A percentile compares a stretch with the other conserved stretches of the same genome.
These are phyloP conservation scores for Cornus kousa DNA, from an alignment of 148 eudicot genomes.

Conservation along the genomic window DNA sequence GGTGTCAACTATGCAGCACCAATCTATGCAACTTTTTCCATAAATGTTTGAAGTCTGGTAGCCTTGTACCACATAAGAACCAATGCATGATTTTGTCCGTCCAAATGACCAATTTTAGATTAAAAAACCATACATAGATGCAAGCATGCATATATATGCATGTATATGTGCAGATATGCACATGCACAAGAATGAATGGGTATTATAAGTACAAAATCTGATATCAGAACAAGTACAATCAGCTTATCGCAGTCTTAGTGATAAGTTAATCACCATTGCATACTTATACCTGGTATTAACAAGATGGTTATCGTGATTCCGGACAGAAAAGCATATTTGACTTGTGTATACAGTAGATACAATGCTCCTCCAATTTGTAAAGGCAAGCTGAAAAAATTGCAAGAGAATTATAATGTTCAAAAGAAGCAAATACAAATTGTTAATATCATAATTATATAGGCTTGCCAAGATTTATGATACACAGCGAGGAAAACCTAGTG, in stretches of 20 bases:
- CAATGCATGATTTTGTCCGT: background rate
- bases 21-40: background rate
- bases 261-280: background rate
- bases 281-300: constrained; percentile 81
- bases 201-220: background rate
- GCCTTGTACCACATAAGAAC: background rate
- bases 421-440: background rate
- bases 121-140: background rate
- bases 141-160: background rate
- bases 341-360: constrained; percentile 83
- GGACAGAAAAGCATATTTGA: constrained; percentile 83
- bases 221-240: background rate
- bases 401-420: constrained; percentile 3
- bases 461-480: background rate
- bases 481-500: background rate
- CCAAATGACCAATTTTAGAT: background rate
- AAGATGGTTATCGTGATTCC: constrained; percentile 79
- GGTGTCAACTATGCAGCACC: too few species aligned
- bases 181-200: background rate
- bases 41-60: background rate
- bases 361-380: constrained; percentile 91
- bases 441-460: background rate
- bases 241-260: background rate
- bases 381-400: constrained; percentile 69
- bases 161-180: too few species aligned